phyloP scores from a whole-genome alignment of 805 yeast genomes.

The Yamadazyma phyllophila region DNA sequence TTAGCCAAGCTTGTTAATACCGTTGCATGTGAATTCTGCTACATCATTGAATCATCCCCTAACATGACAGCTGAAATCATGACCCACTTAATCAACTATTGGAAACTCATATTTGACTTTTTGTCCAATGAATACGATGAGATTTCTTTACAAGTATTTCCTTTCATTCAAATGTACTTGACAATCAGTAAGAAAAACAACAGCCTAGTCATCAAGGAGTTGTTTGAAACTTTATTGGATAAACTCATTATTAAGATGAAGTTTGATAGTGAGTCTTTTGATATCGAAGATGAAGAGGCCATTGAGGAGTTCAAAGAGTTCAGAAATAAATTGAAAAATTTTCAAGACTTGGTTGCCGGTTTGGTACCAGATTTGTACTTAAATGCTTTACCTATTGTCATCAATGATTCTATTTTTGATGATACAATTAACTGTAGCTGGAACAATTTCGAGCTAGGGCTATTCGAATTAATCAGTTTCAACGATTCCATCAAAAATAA shows the following conservation, averaged over 20 bases:
- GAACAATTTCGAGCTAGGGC: slow-evolving; percentile 83
- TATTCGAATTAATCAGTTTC: slow-evolving; percentile 74
- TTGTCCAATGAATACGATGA: slow-evolving; percentile 87
- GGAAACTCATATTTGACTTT: slow-evolving; percentile 72
- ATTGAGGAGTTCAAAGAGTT: slow-evolving; percentile 79
- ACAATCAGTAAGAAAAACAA: slow-evolving; percentile 61
- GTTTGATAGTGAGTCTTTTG: slow-evolving; percentile 57
- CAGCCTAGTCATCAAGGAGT: slow-evolving; percentile 36
- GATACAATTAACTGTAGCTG: slow-evolving; percentile 37
- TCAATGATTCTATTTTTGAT: slow-evolving; percentile 47
- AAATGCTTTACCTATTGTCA: slow-evolving; percentile 58
- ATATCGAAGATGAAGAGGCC: slow-evolving; percentile 67
- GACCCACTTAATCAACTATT: slow-evolving; percentile 49
- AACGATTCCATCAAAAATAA: slow-evolving; percentile 80
- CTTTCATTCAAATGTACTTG: slow-evolving; percentile 74
- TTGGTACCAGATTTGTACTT: slow-evolving; percentile 59
- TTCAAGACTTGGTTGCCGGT: slow-evolving; percentile 77
- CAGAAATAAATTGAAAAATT: slow-evolving; percentile 66
- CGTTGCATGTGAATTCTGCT: slow-evolving; percentile 73
- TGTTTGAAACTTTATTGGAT: slow-evolving; percentile 61
- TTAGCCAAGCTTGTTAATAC: slow-evolving; percentile 71
- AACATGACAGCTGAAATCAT: slow-evolving; percentile 35
- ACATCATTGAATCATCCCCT: slow-evolving; percentile 55
- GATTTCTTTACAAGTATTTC: slow-evolving; percentile 76
- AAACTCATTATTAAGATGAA: slow-evolving; percentile 76